Evolutionary conservation across 1,284 basidiomycete genomes (phyloP).

Genomic region (Taiwanofungus camphoratus): DNA sequence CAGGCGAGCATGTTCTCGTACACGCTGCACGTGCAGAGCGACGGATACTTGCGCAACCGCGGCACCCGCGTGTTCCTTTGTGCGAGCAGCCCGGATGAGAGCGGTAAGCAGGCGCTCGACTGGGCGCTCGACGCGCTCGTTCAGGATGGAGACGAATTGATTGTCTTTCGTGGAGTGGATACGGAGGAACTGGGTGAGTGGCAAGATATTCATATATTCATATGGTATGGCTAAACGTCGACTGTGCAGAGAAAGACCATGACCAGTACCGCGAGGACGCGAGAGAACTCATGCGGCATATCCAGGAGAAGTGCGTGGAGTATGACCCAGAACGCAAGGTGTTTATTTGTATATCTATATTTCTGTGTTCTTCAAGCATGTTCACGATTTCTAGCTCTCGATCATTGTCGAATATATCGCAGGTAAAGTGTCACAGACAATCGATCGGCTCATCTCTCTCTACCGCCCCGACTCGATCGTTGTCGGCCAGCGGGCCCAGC

Average conservation of each 20-base stretch:
- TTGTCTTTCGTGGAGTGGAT: constrained; percentile 89
- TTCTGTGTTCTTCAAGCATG: constrained; percentile 1
- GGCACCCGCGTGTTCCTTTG: constrained; percentile 89
- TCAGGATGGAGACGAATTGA: constrained; percentile 92
- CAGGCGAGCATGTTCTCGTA: constrained; percentile 45
- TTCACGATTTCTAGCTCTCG: constrained; percentile 57
- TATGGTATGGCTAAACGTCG: not conserved
- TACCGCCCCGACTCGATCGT: constrained; percentile 94
- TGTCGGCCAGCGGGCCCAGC: constrained; percentile 83
- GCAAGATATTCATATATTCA: not conserved
- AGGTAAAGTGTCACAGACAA: constrained; percentile 82
- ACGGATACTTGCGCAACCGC: constrained; percentile 74
- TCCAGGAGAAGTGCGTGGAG: constrained; percentile 80
- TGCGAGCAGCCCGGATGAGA: constrained; percentile 86
- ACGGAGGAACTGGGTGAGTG: constrained; percentile 68
- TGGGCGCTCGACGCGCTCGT: constrained; percentile 85
- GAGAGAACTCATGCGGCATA: constrained; percentile 71
- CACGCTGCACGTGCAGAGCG: constrained; percentile 77
- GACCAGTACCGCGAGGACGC: constrained; percentile 87
- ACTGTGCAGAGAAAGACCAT: constrained; percentile 62
- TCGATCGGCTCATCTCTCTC: constrained; percentile 89
- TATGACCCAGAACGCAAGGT: constrained; percentile 77
- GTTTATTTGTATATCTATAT: not conserved
- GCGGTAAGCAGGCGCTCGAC: constrained; percentile 78
- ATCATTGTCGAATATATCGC: constrained; percentile 94